Base-by-base conservation (phyloP, 164 flowering plant species). In the Buxus sempervirens region DNA sequence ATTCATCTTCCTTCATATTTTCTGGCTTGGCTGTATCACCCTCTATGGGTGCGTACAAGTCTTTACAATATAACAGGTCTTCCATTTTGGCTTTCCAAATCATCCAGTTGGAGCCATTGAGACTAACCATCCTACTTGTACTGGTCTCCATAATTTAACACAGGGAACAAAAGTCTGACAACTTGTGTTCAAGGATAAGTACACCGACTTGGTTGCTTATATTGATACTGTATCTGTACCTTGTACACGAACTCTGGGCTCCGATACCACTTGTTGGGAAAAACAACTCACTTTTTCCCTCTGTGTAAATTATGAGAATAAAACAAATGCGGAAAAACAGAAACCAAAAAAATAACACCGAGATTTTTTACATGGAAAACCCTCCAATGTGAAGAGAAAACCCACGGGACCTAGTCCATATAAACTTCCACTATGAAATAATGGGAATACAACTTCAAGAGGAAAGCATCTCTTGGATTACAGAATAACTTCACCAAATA, bases 1-100 rank as follows among this genome's bases (percentile, higher is more conserved):
- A 27, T 0, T 24, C 70, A 10, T 65, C 60, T 15, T 65, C 58
- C 13, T 32, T 54, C 25, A 8, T 49, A 3, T 22, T 36, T 53
- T 58, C 21, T 20, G 63, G 63, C 24, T 59, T 67, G 21, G 20
- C 49, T 26, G 1, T 14, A 22, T 58, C 45, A 27, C 59, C 68
- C n/a, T 48, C 64, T 15, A 67, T 67, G 4, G 70, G 64, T 4
- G 21, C 38, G 42, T 67, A 58, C 14, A 67, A 45, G 48, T 67
- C 70, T 36, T 59, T 67, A 59, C 57, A 42, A 28, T 58, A 58
- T 5, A 62, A 25, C 5, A 62, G 24, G 25, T 62, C 54, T 32
- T 32, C 38, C 65, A 62, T 62, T 41, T 62, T 62, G 3, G 53
- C 13, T 38, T 62, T 62, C 24, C 51, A 62, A 41, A 25, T 60